Conservation (phyloP, 2,329 filamentous ascomycete genomes). For the Conoideocrella luteorostrata region DNA sequence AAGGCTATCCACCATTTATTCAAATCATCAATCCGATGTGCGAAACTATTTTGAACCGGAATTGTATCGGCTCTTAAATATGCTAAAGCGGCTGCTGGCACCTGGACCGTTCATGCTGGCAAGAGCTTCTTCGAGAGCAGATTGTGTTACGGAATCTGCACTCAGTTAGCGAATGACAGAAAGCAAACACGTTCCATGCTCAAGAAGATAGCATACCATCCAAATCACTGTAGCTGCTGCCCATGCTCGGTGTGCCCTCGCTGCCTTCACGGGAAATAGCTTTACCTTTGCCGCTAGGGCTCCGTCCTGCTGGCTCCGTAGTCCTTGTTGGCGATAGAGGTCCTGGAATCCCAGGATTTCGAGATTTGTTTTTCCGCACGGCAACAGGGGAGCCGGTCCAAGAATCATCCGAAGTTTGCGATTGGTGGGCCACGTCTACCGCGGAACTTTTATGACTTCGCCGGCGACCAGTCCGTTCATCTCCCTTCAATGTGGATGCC, state of each 20-base stretch:
- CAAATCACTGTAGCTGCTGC: constrained; percentile 80
- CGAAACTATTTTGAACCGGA: constrained; percentile 26
- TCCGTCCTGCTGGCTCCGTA: constrained; percentile 50
- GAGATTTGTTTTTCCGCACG: constrained; percentile 21
- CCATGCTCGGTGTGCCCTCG: constrained; percentile 72
- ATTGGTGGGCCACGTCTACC: constrained; percentile 35
- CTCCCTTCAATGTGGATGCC: constrained; percentile 46
- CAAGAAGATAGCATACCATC: constrained; percentile 52
- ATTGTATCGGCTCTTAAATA: constrained; percentile 58
- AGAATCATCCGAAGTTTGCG: constrained; percentile 59
- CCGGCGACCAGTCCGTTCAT: constrained; percentile 27
- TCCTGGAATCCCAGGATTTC: constrained; percentile 30
- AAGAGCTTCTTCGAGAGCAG: constrained; percentile 70
- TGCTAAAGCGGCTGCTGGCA: constrained; percentile 50
- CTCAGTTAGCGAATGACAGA: constrained; percentile 1
- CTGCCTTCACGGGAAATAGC: constrained; percentile 55
- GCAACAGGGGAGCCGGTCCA: constrained; percentile 43
- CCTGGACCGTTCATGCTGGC: constrained; percentile 44
- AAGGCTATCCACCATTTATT: too few relatives aligned
- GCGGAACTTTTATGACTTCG: constrained; percentile 23
- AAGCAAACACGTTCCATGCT: constrained; percentile 3
- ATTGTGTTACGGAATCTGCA: constrained; percentile 73
- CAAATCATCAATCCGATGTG: too few relatives aligned
- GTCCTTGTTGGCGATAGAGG: constrained; percentile 54
- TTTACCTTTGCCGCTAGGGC: constrained; percentile 43